A percentile compares a stretch with the other conserved stretches of the same genome.
Evolutionary conservation across 1,139 yeast species (phyloP).

Genomic region (Protomyces pachydermus): DNA sequence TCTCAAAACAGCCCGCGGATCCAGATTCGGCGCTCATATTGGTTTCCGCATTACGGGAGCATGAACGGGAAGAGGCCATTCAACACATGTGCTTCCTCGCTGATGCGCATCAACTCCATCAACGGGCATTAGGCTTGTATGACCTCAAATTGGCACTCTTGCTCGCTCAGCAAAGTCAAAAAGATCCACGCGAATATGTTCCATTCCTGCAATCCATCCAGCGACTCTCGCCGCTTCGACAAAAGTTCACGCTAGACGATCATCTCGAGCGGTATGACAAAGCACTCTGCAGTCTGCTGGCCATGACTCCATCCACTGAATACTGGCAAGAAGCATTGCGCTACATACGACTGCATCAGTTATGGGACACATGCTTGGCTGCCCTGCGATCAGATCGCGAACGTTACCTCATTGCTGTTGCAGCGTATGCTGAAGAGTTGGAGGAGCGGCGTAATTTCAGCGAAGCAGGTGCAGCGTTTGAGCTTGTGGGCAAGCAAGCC

Average conservation of each 20-base stretch:
- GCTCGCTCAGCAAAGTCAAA: slow-evolving; percentile 93
- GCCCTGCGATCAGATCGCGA: slow-evolving; percentile 56
- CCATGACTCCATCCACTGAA: slow-evolving; percentile 41
- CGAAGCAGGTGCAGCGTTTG: slow-evolving; percentile 77
- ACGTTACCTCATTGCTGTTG: slow-evolving; percentile 47
- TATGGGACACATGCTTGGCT: slow-evolving; percentile 64
- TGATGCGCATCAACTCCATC: slow-evolving; percentile 78
- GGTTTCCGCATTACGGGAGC: slow-evolving; percentile 39
- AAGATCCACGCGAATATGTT: slow-evolving; percentile 93
- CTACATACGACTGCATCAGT: slow-evolving; percentile 67
- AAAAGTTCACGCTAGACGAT: slow-evolving; percentile 74
- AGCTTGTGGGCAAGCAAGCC: slow-evolving; percentile 53
- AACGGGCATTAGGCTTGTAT: slow-evolving; percentile 74
- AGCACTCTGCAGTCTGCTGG: slow-evolving; percentile 64
- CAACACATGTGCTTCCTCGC: slow-evolving; percentile 85
- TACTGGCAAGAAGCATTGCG: slow-evolving; percentile 58
- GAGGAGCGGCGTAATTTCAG: slow-evolving; percentile 39
- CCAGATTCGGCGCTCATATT: slow-evolving; percentile 65
- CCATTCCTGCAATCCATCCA: slow-evolving; percentile 84
- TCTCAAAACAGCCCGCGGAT: slow-evolving; percentile 86
- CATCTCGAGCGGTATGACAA: slow-evolving; percentile 60
- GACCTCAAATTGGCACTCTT: slow-evolving; percentile 73
- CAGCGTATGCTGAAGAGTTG: slow-evolving; percentile 18
- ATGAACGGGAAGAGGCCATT: slow-evolving; percentile 48
- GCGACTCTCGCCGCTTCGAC: slow-evolving; percentile 59